Percentiles rank a stretch among this genome's conserved stretches.
Evolutionary conservation across 2,329 filamentous ascomycete genomes (phyloP).

Genomic region (Kalmusia sp.): DNA sequence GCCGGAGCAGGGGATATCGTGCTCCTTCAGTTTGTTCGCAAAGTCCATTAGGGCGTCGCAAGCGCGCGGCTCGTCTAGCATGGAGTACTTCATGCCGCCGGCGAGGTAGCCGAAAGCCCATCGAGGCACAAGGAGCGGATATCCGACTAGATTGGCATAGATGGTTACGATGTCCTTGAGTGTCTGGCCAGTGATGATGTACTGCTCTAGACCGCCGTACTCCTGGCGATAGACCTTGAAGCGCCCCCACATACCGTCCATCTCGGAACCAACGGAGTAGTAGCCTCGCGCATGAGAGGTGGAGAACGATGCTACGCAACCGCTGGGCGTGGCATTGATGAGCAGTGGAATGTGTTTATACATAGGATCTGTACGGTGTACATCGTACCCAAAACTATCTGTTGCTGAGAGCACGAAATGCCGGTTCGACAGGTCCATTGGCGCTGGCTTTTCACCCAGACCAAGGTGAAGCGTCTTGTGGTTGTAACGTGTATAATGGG

Average conservation of each 20-base stretch:
- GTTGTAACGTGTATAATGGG: slow-evolving; percentile 71
- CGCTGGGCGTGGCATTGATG: slow-evolving; percentile 70
- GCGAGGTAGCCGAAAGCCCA: slow-evolving; percentile 78
- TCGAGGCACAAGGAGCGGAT: slow-evolving; percentile 70
- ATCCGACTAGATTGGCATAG: slow-evolving; percentile 73
- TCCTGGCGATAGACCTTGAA: slow-evolving; percentile 79
- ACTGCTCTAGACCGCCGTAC: slow-evolving; percentile 75
- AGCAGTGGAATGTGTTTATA: slow-evolving; percentile 80
- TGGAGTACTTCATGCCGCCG: slow-evolving; percentile 69
- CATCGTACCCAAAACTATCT: slow-evolving; percentile 77
- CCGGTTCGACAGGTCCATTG: slow-evolving; percentile 73
- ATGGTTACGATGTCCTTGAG: slow-evolving; percentile 69
- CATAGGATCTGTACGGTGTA: slow-evolving; percentile 72
- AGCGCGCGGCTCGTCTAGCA: slow-evolving; percentile 63
- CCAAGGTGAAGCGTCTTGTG: slow-evolving; percentile 71
- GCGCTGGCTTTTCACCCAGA: slow-evolving; percentile 74
- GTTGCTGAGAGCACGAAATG: slow-evolving; percentile 72
- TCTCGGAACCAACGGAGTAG: slow-evolving; percentile 73
- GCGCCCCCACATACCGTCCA: slow-evolving; percentile 77
- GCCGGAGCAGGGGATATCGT: slow-evolving; percentile 74
- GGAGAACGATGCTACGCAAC: slow-evolving; percentile 72
- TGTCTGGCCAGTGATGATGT: slow-evolving; percentile 70
- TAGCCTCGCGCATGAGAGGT: slow-evolving; percentile 69
- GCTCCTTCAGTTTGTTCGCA: slow-evolving; percentile 65
- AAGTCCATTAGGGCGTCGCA: slow-evolving; percentile 66